Evolutionary conservation across 108 stramenopile genomes (phyloP).

Genomic region (Cylindrotheca closterium): DNA sequence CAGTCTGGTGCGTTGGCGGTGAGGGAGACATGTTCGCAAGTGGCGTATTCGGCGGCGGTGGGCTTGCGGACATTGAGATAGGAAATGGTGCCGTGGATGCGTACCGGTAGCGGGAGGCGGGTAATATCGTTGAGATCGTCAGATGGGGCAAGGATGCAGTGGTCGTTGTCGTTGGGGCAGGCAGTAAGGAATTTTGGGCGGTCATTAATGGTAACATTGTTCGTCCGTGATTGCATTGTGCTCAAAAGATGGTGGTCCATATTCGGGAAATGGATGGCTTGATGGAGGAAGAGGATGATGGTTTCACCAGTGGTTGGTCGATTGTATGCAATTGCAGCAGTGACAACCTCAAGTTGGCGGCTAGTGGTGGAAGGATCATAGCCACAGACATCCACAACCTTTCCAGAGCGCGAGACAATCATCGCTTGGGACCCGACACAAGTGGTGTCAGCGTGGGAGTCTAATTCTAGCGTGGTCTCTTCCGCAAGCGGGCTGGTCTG

Average conservation of each 20-base stretch:
- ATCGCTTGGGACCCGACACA: no score
- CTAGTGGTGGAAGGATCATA: slow-evolving; percentile 17
- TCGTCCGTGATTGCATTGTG: slow-evolving; percentile 37
- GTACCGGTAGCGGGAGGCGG: no score
- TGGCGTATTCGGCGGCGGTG: slow-evolving; percentile 8
- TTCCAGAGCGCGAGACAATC: slow-evolving; percentile 9
- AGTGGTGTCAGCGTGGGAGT: slow-evolving; percentile 38
- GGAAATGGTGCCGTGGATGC: not conserved
- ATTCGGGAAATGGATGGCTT: slow-evolving; percentile 31
- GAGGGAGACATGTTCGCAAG: no score
- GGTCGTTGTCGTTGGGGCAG: not conserved
- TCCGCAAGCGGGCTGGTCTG: no score
- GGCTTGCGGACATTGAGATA: slow-evolving; percentile 13
- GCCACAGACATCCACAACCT: slow-evolving; percentile 15
- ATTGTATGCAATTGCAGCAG: slow-evolving; percentile 30
- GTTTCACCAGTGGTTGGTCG: slow-evolving; percentile 17
- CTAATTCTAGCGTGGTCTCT: slow-evolving; percentile 22
- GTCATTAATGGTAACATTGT: slow-evolving; percentile 29
- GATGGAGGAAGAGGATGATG: slow-evolving; percentile 30
- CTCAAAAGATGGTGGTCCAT: no score
- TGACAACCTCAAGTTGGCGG: slow-evolving; percentile 14
- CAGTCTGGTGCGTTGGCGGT: no score
- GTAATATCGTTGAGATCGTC: no score
- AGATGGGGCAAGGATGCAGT: no score
- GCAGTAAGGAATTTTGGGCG: not conserved